Conservation (phyloP, 2,329 filamentous ascomycete genomes). For the Sclerotiophoma versabilis region DNA sequence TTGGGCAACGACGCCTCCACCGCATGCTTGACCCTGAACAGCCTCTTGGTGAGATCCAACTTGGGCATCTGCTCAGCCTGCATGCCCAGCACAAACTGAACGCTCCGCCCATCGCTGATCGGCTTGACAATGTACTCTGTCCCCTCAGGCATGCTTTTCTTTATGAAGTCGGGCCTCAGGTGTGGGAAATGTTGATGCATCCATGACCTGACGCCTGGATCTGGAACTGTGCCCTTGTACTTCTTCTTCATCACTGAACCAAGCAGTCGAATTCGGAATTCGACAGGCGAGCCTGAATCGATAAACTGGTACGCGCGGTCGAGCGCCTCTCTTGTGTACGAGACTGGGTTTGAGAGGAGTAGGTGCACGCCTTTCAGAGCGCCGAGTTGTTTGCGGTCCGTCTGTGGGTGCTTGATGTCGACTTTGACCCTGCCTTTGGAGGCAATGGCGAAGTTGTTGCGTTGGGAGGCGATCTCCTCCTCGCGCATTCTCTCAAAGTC, state of each 20-base stretch:
- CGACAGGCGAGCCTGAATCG: slow-evolving; percentile 28
- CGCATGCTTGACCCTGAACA: slow-evolving; percentile 21
- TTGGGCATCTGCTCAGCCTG: background rate
- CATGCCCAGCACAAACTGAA: slow-evolving; percentile 36
- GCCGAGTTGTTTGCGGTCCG: slow-evolving; percentile 14
- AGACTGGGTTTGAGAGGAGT: slow-evolving; percentile 17
- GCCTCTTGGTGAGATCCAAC: slow-evolving; percentile 15
- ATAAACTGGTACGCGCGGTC: slow-evolving; percentile 38
- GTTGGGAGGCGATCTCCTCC: background rate
- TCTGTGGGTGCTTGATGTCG: background rate
- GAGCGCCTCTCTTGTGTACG: slow-evolving; percentile 19
- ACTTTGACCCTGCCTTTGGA: background rate
- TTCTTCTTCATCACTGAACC: slow-evolving; percentile 4
- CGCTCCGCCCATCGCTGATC: slow-evolving; percentile 27
- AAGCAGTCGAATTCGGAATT: slow-evolving; percentile 27
- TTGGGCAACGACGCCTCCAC: slow-evolving; percentile 9
- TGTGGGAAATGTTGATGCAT: slow-evolving; percentile 38
- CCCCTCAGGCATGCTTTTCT: slow-evolving; percentile 38
- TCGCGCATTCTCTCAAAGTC: slow-evolving; percentile 5
- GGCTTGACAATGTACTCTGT: slow-evolving; percentile 30
- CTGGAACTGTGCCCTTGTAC: background rate
- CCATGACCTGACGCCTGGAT: slow-evolving; percentile 25
- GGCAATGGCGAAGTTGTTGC: slow-evolving; percentile 22
- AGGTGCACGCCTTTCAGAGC: slow-evolving; percentile 30
- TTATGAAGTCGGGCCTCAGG: slow-evolving; percentile 40